A percentile compares a stretch with the other conserved stretches of the same genome.
phyloP scores from a whole-genome alignment of 768 basidiomycete species.

The Albatrellus ellisii region DNA sequence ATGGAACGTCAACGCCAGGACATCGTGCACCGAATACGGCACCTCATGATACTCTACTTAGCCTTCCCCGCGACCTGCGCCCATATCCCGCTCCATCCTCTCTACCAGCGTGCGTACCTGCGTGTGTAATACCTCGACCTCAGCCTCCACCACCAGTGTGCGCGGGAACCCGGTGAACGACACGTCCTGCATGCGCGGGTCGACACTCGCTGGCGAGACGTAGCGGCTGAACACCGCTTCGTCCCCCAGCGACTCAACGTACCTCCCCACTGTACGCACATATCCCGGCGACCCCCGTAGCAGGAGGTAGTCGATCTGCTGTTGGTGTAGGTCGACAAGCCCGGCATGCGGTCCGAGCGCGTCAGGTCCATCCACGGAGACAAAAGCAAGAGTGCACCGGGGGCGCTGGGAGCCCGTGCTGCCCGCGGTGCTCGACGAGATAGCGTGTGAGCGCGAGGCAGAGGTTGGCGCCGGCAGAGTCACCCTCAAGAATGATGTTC shows the following conservation, averaged over 20 bases:
- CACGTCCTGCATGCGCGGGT: background rate
- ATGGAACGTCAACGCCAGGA: slow-evolving; percentile 33
- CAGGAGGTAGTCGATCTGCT: background rate
- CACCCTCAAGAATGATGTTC: slow-evolving; percentile 11
- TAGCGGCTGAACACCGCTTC: background rate
- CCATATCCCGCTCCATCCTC: background rate
- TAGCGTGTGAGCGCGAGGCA: slow-evolving; percentile 11
- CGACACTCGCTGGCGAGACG: slow-evolving; percentile 1
- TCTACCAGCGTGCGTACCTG: background rate
- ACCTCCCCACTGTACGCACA: background rate
- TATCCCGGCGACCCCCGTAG: background rate
- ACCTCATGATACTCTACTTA: background rate
- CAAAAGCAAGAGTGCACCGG: slow-evolving; percentile 10
- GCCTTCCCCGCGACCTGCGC: background rate
- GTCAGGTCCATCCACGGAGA: slow-evolving; percentile 10
- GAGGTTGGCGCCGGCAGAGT: slow-evolving; percentile 14
- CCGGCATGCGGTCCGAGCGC: background rate
- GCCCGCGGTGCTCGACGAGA: slow-evolving; percentile 3
- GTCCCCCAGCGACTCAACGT: background rate
- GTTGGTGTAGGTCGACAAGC: background rate
- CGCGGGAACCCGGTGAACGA: slow-evolving; percentile 1
- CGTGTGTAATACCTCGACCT: background rate
- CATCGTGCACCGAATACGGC: slow-evolving; percentile 29
- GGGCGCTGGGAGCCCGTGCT: background rate
- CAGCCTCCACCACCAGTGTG: background rate